Evolutionary conservation across 2,329 filamentous ascomycete genomes (phyloP).

Genomic region (Claviceps humidiphila): DNA sequence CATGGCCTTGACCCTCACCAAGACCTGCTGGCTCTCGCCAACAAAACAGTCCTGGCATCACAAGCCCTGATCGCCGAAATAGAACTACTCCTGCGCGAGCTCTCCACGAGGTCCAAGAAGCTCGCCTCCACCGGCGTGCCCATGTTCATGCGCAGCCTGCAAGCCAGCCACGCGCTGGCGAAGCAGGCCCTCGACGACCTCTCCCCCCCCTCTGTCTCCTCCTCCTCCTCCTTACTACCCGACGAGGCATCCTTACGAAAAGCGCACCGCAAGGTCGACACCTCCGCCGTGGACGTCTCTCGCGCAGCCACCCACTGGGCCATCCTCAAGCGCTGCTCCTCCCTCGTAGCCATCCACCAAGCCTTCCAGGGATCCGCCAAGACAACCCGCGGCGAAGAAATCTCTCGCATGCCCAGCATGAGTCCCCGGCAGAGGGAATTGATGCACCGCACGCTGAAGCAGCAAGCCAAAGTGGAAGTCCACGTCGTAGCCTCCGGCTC

Average conservation of each 20-base stretch:
- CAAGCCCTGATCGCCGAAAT: conserved; percentile 9
- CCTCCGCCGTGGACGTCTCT: conserved; percentile 11
- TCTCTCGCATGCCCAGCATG: conserved; percentile 6
- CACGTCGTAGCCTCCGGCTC: conserved; percentile 22
- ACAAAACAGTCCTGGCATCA: conserved; percentile 4
- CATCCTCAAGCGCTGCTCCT: conserved; percentile 18
- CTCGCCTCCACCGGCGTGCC: conserved; percentile 11
- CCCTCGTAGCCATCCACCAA: conserved; percentile 19
- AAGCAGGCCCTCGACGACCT: conserved; percentile 6
- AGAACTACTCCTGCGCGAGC: conserved; percentile 7
- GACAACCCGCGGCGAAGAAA: conserved; percentile 12
- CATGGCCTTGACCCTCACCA: not conserved
- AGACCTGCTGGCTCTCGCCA: conserved; percentile 6
- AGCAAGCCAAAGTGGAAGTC: conserved; percentile 21
- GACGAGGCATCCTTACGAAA: too few relatives aligned
- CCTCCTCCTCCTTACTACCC: too few relatives aligned
- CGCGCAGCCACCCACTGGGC: conserved; percentile 17
- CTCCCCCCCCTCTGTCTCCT: not conserved
- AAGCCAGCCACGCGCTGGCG: conserved; percentile 8
- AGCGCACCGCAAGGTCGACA: conserved; percentile 12
- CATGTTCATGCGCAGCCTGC: conserved; percentile 8
- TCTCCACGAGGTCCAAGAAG: conserved; percentile 5
- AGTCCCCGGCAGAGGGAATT: conserved; percentile 15
- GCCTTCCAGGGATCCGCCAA: conserved; percentile 20
- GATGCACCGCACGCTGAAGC: conserved; percentile 19